These are phyloP conservation scores for Corchorus olitorius DNA, from an alignment of 345 rosid species.

Conservation along the genomic window DNA sequence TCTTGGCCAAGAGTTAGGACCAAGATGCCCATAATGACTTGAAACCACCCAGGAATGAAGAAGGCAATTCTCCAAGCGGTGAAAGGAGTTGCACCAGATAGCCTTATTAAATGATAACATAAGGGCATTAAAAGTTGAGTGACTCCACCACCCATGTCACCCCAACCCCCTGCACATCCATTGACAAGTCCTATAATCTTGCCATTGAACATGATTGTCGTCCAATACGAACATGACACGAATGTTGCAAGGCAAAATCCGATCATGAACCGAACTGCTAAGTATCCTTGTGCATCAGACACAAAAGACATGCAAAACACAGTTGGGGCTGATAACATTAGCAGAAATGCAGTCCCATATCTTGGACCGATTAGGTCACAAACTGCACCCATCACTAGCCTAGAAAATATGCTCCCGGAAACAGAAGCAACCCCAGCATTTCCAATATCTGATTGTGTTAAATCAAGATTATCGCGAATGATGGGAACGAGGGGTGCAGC, in stretches of 20 bases:
- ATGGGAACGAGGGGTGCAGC: constrained; percentile 85
- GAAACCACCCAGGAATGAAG: constrained; percentile 68
- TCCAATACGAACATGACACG: constrained; percentile 93
- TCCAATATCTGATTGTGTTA: constrained; percentile 65
- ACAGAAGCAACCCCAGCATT: constrained; percentile 90
- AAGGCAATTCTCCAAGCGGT: constrained; percentile 93
- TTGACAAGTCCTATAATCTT: constrained; percentile 80
- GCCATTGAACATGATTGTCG: constrained; percentile 81
- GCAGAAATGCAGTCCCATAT: constrained; percentile 76
- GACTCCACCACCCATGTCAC: constrained; percentile 89
- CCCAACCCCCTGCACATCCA: constrained; percentile 92
- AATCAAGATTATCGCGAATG: constrained; percentile 75
- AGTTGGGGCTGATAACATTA: constrained; percentile 73
- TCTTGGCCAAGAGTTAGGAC: constrained; percentile 84
- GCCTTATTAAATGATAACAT: constrained; percentile 55
- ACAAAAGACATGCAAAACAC: constrained; percentile 86
- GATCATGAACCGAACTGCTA: constrained; percentile 83
- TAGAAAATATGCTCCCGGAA: constrained; percentile 76
- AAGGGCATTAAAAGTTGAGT: constrained; percentile 86
- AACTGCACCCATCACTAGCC: constrained; percentile 81
- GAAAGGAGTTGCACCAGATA: constrained; percentile 68
- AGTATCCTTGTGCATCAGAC: constrained; percentile 54
- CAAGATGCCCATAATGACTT: constrained; percentile 66
- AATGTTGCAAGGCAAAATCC: constrained; percentile 92
- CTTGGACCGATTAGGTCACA: constrained; percentile 83